Conservation (phyloP, 202 grass and related monocot species). For the Bolboschoenoplectus hybrid region DNA sequence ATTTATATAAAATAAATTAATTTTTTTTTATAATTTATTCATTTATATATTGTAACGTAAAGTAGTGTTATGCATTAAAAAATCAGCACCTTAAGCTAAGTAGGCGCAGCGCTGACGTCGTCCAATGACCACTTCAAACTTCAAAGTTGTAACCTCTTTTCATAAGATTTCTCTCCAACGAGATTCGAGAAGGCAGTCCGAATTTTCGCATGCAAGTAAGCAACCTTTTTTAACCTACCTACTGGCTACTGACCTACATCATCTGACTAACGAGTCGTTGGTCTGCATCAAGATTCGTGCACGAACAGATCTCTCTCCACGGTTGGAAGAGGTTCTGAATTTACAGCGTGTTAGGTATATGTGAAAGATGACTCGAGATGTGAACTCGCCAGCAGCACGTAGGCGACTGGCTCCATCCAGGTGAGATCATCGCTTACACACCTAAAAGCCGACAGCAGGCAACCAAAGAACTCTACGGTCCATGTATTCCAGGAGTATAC, state of each 20-base stretch:
- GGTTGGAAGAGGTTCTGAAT: background rate
- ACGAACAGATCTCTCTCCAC: background rate
- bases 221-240: too few relatives aligned
- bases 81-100: too few relatives aligned
- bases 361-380: background rate
- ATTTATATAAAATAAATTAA: too few relatives aligned
- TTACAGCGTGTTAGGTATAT: background rate
- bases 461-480: background rate
- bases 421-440: conserved; percentile 25
- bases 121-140: too few relatives aligned
- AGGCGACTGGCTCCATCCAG: background rate
- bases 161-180: background rate
- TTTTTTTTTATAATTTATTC: too few relatives aligned
- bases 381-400: background rate
- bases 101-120: background rate
- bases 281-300: background rate
- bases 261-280: background rate
- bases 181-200: background rate
- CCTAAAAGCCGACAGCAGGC: background rate
- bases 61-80: too few relatives aligned
- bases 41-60: too few relatives aligned
- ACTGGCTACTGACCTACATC: background rate
- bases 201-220: background rate
- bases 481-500: background rate
- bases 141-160: background rate